phyloP scores from a whole-genome alignment of 2,329 filamentous ascomycete species.

The Macrophomina pseudophaseolina region DNA sequence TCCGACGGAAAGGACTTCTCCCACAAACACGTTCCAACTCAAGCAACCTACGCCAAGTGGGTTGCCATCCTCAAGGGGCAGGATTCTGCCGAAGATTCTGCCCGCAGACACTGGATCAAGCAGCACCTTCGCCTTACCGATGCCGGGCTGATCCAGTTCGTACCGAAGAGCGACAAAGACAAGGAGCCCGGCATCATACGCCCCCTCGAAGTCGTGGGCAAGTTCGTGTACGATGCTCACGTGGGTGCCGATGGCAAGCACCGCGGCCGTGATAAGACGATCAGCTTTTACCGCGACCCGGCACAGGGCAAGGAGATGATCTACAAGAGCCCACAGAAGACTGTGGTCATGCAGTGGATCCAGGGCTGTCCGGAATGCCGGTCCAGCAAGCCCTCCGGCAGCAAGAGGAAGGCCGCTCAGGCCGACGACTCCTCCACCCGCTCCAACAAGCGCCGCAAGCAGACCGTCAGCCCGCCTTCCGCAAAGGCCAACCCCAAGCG shows the following conservation, averaged over 20 bases:
- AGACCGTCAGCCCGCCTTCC: no score
- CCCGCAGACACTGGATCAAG: background rate
- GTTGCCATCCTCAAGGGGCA: no score
- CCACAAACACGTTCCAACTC: no score
- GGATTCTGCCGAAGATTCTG: no score
- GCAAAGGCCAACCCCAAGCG: no score
- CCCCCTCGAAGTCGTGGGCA: background rate
- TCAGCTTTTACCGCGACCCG: background rate
- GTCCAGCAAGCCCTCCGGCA: background rate
- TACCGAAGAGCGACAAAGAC: no score
- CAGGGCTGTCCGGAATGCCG: background rate
- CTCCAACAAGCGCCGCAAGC: no score
- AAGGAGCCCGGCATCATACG: background rate
- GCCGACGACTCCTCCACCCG: background rate
- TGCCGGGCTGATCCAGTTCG: no score
- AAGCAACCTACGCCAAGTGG: no score
- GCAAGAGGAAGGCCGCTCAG: background rate
- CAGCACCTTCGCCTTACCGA: background rate
- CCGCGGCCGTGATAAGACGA: background rate
- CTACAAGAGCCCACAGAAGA: background rate
- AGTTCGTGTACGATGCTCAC: background rate
- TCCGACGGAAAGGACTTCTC: no score
- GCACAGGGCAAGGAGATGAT: background rate
- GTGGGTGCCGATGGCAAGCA: background rate
- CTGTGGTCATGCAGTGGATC: background rate